Conservation (phyloP, 805 yeast species). For the Torulaspora microellipsoides region DNA sequence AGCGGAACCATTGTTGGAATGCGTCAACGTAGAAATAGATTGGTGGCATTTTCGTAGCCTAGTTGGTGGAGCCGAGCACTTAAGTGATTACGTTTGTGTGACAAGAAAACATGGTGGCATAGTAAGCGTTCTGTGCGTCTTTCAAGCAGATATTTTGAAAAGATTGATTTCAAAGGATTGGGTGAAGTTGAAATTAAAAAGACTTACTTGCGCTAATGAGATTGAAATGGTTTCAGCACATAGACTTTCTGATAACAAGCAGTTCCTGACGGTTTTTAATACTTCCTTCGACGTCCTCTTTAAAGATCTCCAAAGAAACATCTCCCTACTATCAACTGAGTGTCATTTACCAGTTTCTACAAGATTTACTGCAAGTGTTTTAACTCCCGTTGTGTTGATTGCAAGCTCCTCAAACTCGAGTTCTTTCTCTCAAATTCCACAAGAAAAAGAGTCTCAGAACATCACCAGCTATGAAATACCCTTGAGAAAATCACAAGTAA, state of each 20-base stretch:
- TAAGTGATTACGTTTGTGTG: background rate
- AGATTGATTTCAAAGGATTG: background rate
- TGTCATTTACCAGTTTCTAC: too few relatives aligned
- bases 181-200: background rate
- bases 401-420: too few relatives aligned
- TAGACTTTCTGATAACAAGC: constrained; percentile 1
- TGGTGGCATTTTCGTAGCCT: background rate
- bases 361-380: too few relatives aligned
- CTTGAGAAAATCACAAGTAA: constrained; percentile 31
- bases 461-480: constrained; percentile 9
- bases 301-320: background rate
- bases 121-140: background rate
- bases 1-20: background rate
- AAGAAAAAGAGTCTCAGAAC: too few relatives aligned
- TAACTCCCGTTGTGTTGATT: too few relatives aligned
- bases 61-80: background rate
- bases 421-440: too few relatives aligned
- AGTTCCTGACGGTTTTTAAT: constrained; percentile 1
- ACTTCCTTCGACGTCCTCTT: constrained; percentile 1
- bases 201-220: background rate
- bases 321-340: too few relatives aligned
- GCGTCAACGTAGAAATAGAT: background rate
- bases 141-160: background rate
- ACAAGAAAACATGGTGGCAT: background rate
- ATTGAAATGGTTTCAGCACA: constrained; percentile 1